Base-by-base conservation (phyloP, 176 grass and related monocot species). In the Bonia amplexicaulis region DNA sequence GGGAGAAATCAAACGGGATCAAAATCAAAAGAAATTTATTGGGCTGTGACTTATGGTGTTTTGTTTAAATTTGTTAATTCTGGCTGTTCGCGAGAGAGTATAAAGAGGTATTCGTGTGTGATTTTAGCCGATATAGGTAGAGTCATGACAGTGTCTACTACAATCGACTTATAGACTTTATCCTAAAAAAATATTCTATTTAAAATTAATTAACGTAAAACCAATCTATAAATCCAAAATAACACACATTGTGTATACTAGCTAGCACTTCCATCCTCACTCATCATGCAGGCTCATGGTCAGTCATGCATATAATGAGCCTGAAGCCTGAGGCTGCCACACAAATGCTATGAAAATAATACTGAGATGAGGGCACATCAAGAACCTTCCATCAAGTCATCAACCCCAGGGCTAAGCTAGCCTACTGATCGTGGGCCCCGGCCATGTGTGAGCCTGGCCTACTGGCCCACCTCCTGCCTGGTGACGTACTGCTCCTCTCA, bases 361-460 rank as follows among this genome's bases (percentile, higher is more conserved):
- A 19, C 45, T 9, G 19, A 49, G 52, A 53, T 31, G 53, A 62
- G 35, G 57, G 45, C 45, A 61, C 82, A 3, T 84, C 29, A 51
- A 66, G 57, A 76, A 84, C 59, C 57, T 65, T 84, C 70, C 65
- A 58, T 71, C 17, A 46, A 19, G 13, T 23, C n/a, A 58, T 33
- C n/a, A 58, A 23, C 65, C 66, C 14, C 35, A 53, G 15, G n/a
- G 23, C 10, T 15, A 57, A 26, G 51, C 19, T 57, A 57, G 7
- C 7, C 59, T 23, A 70, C 51, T 54, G 35, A 16, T 0, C 29
- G 66, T 54, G 59, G 68, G 54, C 41, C 42, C 57, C 27, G 2
- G 39, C 33, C 75, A 79, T 22, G 19, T 78, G 54, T 80, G 42
- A 27, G 22, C 7, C 11, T 46, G 35, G 37, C 35, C 66, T 10